phyloP scores from a whole-genome alignment of 2,329 filamentous ascomycete genomes.

The Ophiosphaerella herpotricha region DNA sequence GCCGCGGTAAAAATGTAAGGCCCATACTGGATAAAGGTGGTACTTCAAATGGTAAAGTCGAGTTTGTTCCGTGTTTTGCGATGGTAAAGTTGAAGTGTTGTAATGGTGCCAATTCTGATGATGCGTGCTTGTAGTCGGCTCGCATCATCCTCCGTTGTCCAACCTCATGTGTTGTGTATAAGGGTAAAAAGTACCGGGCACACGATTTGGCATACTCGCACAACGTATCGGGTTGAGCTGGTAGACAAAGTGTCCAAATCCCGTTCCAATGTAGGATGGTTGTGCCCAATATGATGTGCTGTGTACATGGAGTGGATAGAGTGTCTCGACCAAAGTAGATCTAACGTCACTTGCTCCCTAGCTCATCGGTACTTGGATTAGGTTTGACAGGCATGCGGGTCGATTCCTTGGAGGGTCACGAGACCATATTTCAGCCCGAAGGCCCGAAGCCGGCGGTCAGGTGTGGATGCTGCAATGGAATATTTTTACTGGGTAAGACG shows the following conservation, averaged over 20 bases:
- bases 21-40: slow-evolving; percentile 31
- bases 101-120: slow-evolving; percentile 10
- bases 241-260: not conserved
- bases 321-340: slow-evolving; percentile 16
- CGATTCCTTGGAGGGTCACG: slow-evolving; percentile 21
- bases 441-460: slow-evolving; percentile 8
- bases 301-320: slow-evolving; percentile 16
- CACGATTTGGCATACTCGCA: slow-evolving; percentile 37
- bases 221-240: slow-evolving; percentile 2
- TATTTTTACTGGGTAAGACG: not conserved
- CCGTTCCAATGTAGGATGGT: not conserved
- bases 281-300: slow-evolving; percentile 3
- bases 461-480: slow-evolving; percentile 6
- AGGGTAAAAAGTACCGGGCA: slow-evolving; percentile 15
- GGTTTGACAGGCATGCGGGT: not conserved
- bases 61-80: slow-evolving; percentile 5
- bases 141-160: slow-evolving; percentile 39
- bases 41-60: slow-evolving; percentile 41
- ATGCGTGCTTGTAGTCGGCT: slow-evolving; percentile 14
- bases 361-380: not conserved
- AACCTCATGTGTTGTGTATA: slow-evolving; percentile 35
- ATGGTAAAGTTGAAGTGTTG: slow-evolving; percentile 13
- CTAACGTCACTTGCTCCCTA: slow-evolving; percentile 10
- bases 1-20: slow-evolving; percentile 42
- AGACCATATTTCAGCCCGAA: slow-evolving; percentile 17